Base-by-base conservation (phyloP, 805 yeast genomes). In the Yarrowia keelungensis region DNA sequence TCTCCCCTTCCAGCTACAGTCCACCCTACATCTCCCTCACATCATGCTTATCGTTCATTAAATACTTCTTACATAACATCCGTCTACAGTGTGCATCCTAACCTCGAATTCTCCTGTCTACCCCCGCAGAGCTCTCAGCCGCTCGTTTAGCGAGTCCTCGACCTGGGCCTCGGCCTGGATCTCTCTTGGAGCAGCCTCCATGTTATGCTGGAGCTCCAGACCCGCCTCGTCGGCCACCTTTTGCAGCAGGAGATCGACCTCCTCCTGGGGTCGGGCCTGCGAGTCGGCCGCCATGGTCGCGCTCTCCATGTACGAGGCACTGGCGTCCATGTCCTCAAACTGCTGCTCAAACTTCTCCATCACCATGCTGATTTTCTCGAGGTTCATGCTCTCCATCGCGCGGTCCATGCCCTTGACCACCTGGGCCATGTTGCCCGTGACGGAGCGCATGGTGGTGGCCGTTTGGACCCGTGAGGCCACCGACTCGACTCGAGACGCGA, bases 141-240 rank as follows among this genome's bases (percentile, higher is more conserved):
- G 82, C 79, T 95, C 97, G 0, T 97, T 93, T 62, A 95, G 83
- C 71, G 83, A 84, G 74, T 94, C 97, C 79, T 94, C 98, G 72
- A 89, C 89, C 72, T 90, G 97, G 15, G 83, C 73, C 11, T 79
- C 77, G 8, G 83, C 80, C 14, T 85, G 83, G 2, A 83, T 73
- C 73, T 84, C 81, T 7, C 38, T 7, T 7, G 54, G 54, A 14
- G 67, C 56, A 15, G 92, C 86, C 15, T 81, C 83, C 71, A 96
- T 86, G 64, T 91, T 89, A 74, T 93, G 98, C 74, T 89, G 88
- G 81, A 93, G 83, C 76, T 95, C 98, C 51, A 95, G 82, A 2
- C 99, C 99, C 0, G 97, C 98, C 76, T 94, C 98, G 76, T 94
- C 98, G 0, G 98, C 98, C 15, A 95, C 93, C 77, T 91, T 92